Conservation (phyloP, 441 rosid species). For the Pelargonium myrrhifolium region DNA sequence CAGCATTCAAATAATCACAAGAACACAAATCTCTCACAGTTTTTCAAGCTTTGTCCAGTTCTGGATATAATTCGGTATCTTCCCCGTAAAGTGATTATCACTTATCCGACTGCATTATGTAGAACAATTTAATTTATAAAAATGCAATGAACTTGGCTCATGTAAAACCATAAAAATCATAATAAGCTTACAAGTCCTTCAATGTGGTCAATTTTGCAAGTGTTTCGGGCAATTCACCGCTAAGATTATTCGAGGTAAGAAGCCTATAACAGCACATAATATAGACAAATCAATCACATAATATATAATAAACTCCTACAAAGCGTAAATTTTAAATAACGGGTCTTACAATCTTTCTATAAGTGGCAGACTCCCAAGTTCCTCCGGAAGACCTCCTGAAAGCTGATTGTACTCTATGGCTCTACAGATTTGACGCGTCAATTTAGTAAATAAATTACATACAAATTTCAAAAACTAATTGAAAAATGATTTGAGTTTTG, state of each 20-base stretch:
- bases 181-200: conserved; percentile 37
- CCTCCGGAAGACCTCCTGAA: conserved; percentile 43
- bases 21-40: conserved; percentile 31
- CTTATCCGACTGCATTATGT: conserved; percentile 34
- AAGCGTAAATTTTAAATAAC: background rate
- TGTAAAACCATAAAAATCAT: background rate
- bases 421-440: conserved; percentile 18
- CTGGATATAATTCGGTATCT: conserved; percentile 42
- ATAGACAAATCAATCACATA: background rate
- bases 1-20: background rate
- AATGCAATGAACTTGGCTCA: background rate
- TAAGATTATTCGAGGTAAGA: conserved; percentile 44
- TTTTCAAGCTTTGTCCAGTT: conserved; percentile 34
- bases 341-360: conserved; percentile 33
- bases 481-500: too few relatives aligned
- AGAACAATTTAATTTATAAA: background rate
- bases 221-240: conserved; percentile 43
- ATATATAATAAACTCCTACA: background rate
- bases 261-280: conserved; percentile 22
- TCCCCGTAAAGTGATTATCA: conserved; percentile 41
- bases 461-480: background rate
- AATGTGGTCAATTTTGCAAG: conserved; percentile 35
- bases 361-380: conserved; percentile 37
- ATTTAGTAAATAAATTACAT: background rate
- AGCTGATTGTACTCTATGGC: conserved; percentile 36